phyloP scores from a whole-genome alignment of 2,329 filamentous ascomycete genomes.

The Trichoderma asperellum region DNA sequence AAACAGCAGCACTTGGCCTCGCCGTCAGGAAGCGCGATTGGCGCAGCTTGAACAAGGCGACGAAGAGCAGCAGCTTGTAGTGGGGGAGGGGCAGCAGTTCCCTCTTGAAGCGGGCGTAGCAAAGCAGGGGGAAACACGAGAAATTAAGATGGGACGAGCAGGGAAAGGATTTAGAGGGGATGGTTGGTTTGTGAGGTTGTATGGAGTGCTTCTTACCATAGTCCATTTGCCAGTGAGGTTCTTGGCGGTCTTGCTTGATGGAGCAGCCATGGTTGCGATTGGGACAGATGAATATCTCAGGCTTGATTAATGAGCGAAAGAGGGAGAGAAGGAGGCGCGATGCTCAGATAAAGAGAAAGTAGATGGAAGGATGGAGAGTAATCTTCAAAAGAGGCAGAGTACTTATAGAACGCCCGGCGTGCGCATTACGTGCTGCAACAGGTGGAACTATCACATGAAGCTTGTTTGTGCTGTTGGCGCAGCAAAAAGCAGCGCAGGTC shows the following conservation, averaged over 20 bases:
- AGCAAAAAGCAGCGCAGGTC: not conserved
- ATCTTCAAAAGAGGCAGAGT: not conserved
- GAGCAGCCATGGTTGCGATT: constrained; percentile 67
- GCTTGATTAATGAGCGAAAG: not conserved
- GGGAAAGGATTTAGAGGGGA: not conserved
- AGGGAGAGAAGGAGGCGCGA: not conserved
- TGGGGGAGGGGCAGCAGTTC: constrained; percentile 15
- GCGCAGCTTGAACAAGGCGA: not conserved
- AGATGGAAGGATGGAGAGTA: not conserved
- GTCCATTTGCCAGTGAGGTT: constrained; percentile 71
- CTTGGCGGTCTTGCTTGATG: constrained; percentile 65
- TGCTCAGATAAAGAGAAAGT: not conserved
- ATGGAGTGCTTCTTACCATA: constrained; percentile 57
- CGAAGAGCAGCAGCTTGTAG: not conserved
- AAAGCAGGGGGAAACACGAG: not conserved
- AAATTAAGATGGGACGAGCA: not conserved
- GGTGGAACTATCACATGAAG: constrained; percentile 26
- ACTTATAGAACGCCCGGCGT: constrained; percentile 4
- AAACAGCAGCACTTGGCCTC: not conserved
- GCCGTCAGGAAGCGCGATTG: constrained; percentile 23
- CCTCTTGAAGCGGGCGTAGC: not conserved
- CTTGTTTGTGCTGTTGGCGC: not conserved
- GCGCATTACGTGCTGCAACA: constrained; percentile 15
- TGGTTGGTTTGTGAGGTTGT: not conserved
- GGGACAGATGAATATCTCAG: not conserved